phyloP scores from a whole-genome alignment of 805 yeast species.

The Scheffersomyces spartinae region DNA sequence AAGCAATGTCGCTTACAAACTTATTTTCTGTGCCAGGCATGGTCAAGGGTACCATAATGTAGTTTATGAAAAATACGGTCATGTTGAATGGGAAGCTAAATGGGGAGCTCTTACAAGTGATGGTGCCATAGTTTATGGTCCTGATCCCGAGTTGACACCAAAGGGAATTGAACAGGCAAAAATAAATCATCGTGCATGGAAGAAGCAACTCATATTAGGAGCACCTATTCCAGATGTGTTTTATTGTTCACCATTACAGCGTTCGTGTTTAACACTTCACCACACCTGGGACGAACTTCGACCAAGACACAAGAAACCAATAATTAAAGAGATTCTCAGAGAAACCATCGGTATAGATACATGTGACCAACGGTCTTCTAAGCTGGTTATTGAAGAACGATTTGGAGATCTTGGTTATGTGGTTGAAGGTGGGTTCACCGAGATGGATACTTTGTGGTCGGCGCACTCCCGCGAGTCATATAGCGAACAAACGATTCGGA shows the following conservation, averaged over 20 bases:
- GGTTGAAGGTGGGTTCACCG: constrained; percentile 32
- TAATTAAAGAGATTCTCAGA: constrained; percentile 37
- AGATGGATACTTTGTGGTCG: constrained; percentile 37
- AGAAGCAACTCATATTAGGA: constrained; percentile 29
- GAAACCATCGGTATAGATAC: constrained; percentile 51
- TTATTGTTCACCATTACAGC: constrained; percentile 52
- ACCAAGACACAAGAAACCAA: constrained; percentile 9
- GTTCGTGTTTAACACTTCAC: constrained; percentile 47
- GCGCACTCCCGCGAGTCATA: constrained; percentile 37
- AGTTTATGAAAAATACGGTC: constrained; percentile 42
- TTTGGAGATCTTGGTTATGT: constrained; percentile 29
- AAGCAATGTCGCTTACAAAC: constrained; percentile 31
- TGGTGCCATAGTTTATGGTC: constrained; percentile 45
- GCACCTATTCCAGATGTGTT: constrained; percentile 46
- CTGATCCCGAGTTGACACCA: constrained; percentile 49
- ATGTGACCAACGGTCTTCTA: constrained; percentile 46
- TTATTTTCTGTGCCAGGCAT: constrained; percentile 49
- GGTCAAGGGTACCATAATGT: constrained; percentile 62
- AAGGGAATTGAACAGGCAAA: constrained; percentile 46
- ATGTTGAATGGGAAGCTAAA: constrained; percentile 43
- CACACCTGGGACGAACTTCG: constrained; percentile 38
- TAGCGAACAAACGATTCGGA: constrained; percentile 38
- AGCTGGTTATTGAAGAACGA: constrained; percentile 24
- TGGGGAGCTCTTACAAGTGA: constrained; percentile 44
- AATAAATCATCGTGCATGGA: constrained; percentile 34